Percentiles rank a stretch among this genome's conserved stretches.
Evolutionary conservation across 768 basidiomycete genomes (phyloP).

Genomic region (Cystobasidiopsis lactophilus): DNA sequence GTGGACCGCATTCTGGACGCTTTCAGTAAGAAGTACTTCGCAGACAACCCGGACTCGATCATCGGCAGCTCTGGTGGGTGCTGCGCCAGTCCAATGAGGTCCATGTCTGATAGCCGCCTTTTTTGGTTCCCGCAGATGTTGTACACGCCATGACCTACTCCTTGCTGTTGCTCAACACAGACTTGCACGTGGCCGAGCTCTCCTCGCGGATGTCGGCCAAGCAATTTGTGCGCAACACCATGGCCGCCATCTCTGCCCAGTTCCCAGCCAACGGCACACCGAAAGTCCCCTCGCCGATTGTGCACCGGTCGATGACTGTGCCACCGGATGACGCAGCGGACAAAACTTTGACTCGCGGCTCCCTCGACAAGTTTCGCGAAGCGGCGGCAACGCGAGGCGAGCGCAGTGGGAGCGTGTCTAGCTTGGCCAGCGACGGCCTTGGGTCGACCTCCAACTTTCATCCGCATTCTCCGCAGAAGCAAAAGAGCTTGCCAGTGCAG

Average conservation of each 20-base stretch:
- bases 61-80: conserved; percentile 65
- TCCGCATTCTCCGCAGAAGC: not conserved
- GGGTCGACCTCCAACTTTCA: no score
- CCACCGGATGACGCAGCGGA: not conserved
- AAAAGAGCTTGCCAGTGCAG: not conserved
- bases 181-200: conserved; percentile 85
- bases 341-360: not conserved
- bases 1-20: conserved; percentile 86
- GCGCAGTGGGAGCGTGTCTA: conserved; percentile 60
- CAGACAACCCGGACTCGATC: conserved; percentile 60
- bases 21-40: conserved; percentile 75
- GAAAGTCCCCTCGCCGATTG: not conserved
- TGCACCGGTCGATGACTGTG: not conserved
- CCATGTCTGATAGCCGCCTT: not conserved
- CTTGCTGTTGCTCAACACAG: conserved; percentile 80
- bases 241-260: conserved; percentile 62
- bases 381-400: conserved; percentile 26
- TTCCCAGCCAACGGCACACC: conserved; percentile 19
- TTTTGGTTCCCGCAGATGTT: conserved; percentile 47
- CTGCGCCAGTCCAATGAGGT: not conserved
- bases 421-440: conserved; percentile 60
- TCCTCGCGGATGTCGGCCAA: conserved; percentile 65
- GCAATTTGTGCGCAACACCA: conserved; percentile 82
- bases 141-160: conserved; percentile 93
- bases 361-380: not conserved